Base-by-base conservation (phyloP, 1,139 yeast genomes). In the Lodderomyces parapsilosis region DNA sequence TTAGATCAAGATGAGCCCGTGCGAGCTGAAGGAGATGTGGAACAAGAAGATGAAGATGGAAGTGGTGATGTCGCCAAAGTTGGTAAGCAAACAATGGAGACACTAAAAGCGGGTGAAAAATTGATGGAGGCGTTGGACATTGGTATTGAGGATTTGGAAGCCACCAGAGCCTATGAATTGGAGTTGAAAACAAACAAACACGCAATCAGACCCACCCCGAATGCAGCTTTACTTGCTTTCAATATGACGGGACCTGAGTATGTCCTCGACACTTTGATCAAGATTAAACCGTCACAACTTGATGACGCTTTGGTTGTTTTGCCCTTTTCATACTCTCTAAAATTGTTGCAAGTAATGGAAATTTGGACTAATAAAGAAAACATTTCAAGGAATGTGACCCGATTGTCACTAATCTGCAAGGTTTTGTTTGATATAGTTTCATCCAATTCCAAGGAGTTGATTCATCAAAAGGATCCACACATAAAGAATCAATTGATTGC, bases 21-120 rank as follows among this genome's bases (percentile, higher is more conserved):
- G 7, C 41, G 42, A 10, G 45, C 38, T 23, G 71, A 64, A 36
- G 67, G 71, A 10, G 65, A 62, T 20, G 43, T 39, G 4, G 51
- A 66, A 51, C 68, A 63, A 1, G 74, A 65, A 2, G 74, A 63
- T 1, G 76, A 62, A n/a, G 83, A 78, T 42, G 40, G 25, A 4
- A 38, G 11, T 30, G 35, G 25, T 13, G 85, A 79, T 36, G 83
- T 77, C 8, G 76, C 79, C 7, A 77, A 78, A 43, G 97, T 90
- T 10, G 78, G 81, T 37, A 84, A 84, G 53, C 96, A 90, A 63
- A 90, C 96, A 0, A 72, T 85, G 59, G 99, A 93, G 57, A 86
- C 97, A 1, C 76, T 93, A 56, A 93, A 93, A 63, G 94, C 97
- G 0, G 97, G 99, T 52, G 99, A 93, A 64, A 84, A 83, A 55